Conservation (phyloP, 208 protist genomes). For the Trypanosoma rangeli region DNA sequence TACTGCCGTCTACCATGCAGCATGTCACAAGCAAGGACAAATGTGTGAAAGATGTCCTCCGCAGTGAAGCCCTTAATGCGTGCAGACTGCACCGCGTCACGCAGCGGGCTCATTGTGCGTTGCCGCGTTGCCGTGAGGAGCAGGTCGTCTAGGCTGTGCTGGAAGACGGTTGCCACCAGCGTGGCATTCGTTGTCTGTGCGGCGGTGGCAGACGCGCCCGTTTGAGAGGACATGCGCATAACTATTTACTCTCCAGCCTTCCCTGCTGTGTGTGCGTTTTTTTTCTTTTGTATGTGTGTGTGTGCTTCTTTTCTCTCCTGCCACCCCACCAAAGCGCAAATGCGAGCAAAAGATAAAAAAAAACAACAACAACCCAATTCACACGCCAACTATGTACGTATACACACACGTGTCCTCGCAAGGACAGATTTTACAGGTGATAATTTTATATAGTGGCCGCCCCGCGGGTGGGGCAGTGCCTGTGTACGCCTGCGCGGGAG, state of each 20-base stretch:
- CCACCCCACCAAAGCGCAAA: not conserved
- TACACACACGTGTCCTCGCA: not conserved
- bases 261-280: not conserved
- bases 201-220: not conserved
- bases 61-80: conserved; percentile 45
- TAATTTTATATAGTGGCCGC: not conserved
- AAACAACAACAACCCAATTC: no score
- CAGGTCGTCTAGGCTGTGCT: conserved; percentile 48
- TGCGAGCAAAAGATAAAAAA: no score
- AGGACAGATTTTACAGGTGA: not conserved
- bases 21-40: conserved; percentile 54
- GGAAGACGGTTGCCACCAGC: conserved; percentile 37
- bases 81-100: conserved; percentile 51
- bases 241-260: not conserved
- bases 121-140: conserved; percentile 56
- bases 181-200: not conserved
- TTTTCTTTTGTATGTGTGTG: not conserved
- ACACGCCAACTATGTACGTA: not conserved
- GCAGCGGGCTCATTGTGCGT: conserved; percentile 39
- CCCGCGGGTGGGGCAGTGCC: no score
- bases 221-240: not conserved
- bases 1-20: conserved; percentile 29
- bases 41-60: conserved; percentile 49
- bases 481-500: not conserved
- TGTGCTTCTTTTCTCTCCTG: not conserved